Percentiles rank a stretch among this genome's conserved stretches.
Evolutionary conservation across 495 filamentous ascomycete genomes (phyloP).

Genomic region (Haplographium delicatum): DNA sequence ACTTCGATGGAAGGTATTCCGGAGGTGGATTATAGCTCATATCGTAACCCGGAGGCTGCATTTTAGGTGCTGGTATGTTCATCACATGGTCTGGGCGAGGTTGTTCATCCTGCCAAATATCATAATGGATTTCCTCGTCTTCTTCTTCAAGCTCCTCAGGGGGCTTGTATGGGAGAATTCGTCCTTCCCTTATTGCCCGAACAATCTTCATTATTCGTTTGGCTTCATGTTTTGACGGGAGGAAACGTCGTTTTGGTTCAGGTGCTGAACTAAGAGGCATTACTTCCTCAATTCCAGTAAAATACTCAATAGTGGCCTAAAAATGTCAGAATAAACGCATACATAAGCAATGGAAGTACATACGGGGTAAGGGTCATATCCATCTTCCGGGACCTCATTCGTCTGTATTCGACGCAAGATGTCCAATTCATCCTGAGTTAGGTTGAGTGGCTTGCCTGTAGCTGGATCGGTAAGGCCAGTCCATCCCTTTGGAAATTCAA

Average conservation of each 20-base stretch:
- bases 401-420: slow-evolving; percentile 83
- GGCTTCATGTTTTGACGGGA: slow-evolving; percentile 96
- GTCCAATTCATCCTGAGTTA: slow-evolving; percentile 85
- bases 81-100: slow-evolving; percentile 80
- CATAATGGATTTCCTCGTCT: slow-evolving; percentile 65
- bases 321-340: slow-evolving; percentile 13
- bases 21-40: slow-evolving; percentile 94
- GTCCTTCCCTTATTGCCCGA: slow-evolving; percentile 87
- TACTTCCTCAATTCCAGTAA: slow-evolving; percentile 79
- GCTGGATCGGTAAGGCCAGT: slow-evolving; percentile 90
- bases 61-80: slow-evolving; percentile 94
- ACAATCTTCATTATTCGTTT: slow-evolving; percentile 98
- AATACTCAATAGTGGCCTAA: slow-evolving; percentile 83
- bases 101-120: slow-evolving; percentile 91
- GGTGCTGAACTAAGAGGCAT: slow-evolving; percentile 94
- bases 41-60: slow-evolving; percentile 90
- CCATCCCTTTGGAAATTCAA: slow-evolving; percentile 97
- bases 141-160: slow-evolving; percentile 59
- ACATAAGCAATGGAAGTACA: slow-evolving; percentile 15
- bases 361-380: slow-evolving; percentile 83
- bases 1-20: slow-evolving; percentile 83
- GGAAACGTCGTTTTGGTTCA: slow-evolving; percentile 90
- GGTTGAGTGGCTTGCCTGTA: slow-evolving; percentile 84
- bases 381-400: slow-evolving; percentile 82
- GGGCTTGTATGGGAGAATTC: slow-evolving; percentile 86